Evolutionary conservation across 306 rosid genomes (phyloP).

Genomic region (Spatholobus suberectus): DNA sequence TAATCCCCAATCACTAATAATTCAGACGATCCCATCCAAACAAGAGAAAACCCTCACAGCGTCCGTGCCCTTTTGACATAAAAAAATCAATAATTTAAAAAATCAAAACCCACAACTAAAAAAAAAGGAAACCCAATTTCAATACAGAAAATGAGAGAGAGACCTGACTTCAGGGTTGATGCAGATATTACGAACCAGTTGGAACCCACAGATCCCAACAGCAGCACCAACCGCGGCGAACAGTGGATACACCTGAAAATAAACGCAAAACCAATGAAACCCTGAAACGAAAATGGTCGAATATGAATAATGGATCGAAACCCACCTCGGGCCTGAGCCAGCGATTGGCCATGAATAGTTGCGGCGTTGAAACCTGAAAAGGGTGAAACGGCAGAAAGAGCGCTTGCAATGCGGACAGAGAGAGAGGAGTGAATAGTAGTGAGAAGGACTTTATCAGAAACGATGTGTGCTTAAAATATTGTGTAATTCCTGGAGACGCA

Average conservation of each 20-base stretch:
- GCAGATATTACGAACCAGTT: constrained; percentile 71
- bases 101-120: background rate
- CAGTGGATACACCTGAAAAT: constrained; percentile 80
- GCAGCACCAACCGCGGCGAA: constrained; percentile 89
- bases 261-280: background rate
- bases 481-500: background rate
- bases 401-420: background rate
- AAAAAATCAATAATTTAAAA: background rate
- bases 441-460: background rate
- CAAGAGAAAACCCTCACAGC: background rate
- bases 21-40: constrained; percentile 22
- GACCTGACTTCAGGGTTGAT: constrained; percentile 99
- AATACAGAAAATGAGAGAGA: background rate
- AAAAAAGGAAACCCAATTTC: background rate
- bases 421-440: background rate
- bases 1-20: background rate
- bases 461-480: background rate
- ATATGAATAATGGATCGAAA: background rate
- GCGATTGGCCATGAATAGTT: constrained; percentile 47
- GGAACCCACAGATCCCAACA: constrained; percentile 83
- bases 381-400: background rate
- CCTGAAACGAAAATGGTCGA: background rate
- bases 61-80: background rate
- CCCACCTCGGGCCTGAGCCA: constrained; percentile 70
- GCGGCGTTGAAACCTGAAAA: constrained; percentile 38